These are phyloP conservation scores for Exobasidium rhododendri DNA, from an alignment of 1,284 basidiomycete genomes.

Conservation along the genomic window DNA sequence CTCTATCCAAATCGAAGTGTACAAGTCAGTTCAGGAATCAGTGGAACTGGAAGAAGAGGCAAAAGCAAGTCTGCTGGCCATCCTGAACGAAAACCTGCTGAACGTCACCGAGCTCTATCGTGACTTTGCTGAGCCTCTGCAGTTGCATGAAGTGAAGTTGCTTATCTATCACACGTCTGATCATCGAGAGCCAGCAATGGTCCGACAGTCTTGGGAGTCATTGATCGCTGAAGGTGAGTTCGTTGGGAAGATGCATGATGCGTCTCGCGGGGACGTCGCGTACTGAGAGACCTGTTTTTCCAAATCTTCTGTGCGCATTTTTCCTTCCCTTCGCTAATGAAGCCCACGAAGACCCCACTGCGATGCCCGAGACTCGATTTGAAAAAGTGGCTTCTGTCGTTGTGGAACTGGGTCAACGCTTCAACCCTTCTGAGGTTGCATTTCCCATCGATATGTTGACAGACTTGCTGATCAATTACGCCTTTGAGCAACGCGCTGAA, in stretches of 20 bases:
- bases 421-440: constrained; percentile 35
- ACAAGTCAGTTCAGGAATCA: constrained; percentile 54
- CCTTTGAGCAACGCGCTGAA: constrained; percentile 25
- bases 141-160: constrained; percentile 78
- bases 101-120: constrained; percentile 69
- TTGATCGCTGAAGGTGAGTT: constrained; percentile 61
- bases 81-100: constrained; percentile 59
- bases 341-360: constrained; percentile 11
- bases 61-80: constrained; percentile 62
- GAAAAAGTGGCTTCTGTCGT: constrained; percentile 18
- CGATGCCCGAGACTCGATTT: constrained; percentile 1
- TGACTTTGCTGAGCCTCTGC: constrained; percentile 81
- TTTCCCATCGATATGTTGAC: constrained; percentile 47
- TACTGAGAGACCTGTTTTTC: background rate
- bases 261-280: constrained; percentile 9
- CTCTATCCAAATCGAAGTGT: constrained; percentile 82
- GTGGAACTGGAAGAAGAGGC: constrained; percentile 57
- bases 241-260: background rate
- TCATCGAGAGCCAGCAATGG: constrained; percentile 77
- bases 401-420: constrained; percentile 20
- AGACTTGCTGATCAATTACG: constrained; percentile 41
- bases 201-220: constrained; percentile 80
- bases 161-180: constrained; percentile 90
- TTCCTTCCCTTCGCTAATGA: constrained; percentile 1
- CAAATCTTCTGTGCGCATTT: constrained; percentile 6